Evolutionary conservation across 2,329 filamentous ascomycete genomes (phyloP).

Genomic region (Alternaria brassicae): DNA sequence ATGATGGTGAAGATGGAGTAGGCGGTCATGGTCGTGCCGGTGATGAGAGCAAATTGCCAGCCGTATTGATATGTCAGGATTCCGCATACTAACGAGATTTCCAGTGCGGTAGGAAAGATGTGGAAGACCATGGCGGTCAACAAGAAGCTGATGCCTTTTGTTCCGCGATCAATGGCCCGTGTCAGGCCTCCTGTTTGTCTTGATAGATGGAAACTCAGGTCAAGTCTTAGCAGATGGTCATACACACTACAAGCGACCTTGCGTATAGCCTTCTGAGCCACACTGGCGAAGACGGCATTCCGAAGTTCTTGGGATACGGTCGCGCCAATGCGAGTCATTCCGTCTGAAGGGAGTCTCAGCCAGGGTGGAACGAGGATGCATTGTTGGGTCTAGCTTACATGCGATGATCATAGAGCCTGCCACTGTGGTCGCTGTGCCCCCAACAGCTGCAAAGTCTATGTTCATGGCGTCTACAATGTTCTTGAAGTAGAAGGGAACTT

Average conservation of each 20-base stretch:
- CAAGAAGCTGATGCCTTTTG: constrained; percentile 97
- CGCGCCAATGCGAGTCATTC: constrained; percentile 84
- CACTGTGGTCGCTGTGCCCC: constrained; percentile 87
- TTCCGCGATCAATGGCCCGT: constrained; percentile 92
- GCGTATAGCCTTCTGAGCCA: constrained; percentile 95
- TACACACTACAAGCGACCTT: constrained; percentile 92
- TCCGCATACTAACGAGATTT: constrained; percentile 94
- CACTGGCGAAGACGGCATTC: constrained; percentile 95
- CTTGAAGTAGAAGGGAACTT: constrained; percentile 99
- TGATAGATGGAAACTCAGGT: constrained; percentile 91
- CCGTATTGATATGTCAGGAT: constrained; percentile 98
- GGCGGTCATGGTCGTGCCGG: constrained; percentile 85
- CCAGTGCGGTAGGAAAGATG: constrained; percentile 88
- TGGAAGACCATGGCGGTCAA: constrained; percentile 99
- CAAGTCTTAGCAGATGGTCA: constrained; percentile 83
- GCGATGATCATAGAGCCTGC: constrained; percentile 93
- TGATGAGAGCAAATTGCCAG: constrained; percentile 88
- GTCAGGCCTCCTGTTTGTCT: constrained; percentile 96
- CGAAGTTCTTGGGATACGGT: constrained; percentile 91
- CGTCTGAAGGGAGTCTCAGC: constrained; percentile 61
- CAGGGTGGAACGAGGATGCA: constrained; percentile 7
- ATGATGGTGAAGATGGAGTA: constrained; percentile 97
- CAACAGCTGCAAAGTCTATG: constrained; percentile 83
- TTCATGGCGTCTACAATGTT: constrained; percentile 98
- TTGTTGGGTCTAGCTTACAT: constrained; percentile 59